phyloP scores from a whole-genome alignment of 495 filamentous ascomycete species.

The Lasiosphaeria ovina region DNA sequence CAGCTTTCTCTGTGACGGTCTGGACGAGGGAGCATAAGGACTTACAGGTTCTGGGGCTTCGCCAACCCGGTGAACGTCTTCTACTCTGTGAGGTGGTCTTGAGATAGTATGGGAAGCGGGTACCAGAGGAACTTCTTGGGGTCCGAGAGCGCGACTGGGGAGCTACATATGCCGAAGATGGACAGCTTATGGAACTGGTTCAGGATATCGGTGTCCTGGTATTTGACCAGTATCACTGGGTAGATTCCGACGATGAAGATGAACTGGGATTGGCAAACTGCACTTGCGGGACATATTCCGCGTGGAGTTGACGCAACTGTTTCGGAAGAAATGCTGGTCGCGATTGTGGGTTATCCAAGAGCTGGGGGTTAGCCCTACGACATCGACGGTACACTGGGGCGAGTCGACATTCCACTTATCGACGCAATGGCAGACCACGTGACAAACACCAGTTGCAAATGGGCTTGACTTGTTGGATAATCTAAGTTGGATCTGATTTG shows the following conservation, averaged over 20 bases:
- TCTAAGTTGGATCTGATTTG: too few species aligned
- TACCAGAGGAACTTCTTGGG: slow-evolving; percentile 3
- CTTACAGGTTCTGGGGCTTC: slow-evolving; percentile 1
- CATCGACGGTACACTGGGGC: neutral
- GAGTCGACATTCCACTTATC: neutral
- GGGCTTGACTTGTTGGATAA: too few species aligned
- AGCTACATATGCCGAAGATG: slow-evolving; percentile 3
- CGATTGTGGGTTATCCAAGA: neutral
- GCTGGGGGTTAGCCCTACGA: neutral
- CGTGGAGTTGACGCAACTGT: neutral
- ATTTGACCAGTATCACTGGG: slow-evolving; percentile 5
- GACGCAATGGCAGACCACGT: too few species aligned
- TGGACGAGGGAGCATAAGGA: slow-evolving; percentile 3
- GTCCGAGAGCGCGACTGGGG: slow-evolving; percentile 7
- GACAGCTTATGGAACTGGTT: slow-evolving; percentile 2
- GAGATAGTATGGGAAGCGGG: slow-evolving; percentile 5
- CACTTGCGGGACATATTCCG: neutral
- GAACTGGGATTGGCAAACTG: neutral
- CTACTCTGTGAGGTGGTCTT: slow-evolving; percentile 2
- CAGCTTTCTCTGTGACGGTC: neutral
- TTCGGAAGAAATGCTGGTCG: neutral
- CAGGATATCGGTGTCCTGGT: neutral
- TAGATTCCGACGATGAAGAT: neutral
- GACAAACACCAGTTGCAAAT: too few species aligned
- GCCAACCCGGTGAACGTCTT: neutral